These are phyloP conservation scores for Ophiostoma angusticollis DNA, from an alignment of 2,329 filamentous ascomycete genomes.

Conservation along the genomic window DNA sequence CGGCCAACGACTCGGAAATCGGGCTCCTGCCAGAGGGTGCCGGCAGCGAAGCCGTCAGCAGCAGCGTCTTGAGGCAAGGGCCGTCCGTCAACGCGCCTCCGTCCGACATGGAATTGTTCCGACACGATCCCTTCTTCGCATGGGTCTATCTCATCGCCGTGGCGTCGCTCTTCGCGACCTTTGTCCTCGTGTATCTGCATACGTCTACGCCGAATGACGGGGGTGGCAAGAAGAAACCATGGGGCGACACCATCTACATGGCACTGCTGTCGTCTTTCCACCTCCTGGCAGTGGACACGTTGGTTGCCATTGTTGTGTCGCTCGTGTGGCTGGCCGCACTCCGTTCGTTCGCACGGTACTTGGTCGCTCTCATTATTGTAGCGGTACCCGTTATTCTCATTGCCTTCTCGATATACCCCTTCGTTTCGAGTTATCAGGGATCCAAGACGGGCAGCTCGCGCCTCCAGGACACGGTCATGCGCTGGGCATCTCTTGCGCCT, in stretches of 20 bases:
- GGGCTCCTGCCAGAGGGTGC: constrained; percentile 29
- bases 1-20: constrained; percentile 35
- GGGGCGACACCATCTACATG: constrained; percentile 91
- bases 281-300: constrained; percentile 78
- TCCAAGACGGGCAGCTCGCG: constrained; percentile 55
- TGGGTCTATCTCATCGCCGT: constrained; percentile 78
- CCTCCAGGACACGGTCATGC: constrained; percentile 80
- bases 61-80: constrained; percentile 2
- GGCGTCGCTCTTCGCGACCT: constrained; percentile 75
- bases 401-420: constrained; percentile 82
- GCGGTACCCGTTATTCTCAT: constrained; percentile 77
- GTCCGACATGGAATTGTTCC: constrained; percentile 55
- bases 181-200: constrained; percentile 80
- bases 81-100: constrained; percentile 35
- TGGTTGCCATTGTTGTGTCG: constrained; percentile 80
- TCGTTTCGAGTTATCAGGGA: constrained; percentile 80
- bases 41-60: constrained; percentile 31
- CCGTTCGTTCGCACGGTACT: constrained; percentile 72
- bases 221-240: constrained; percentile 44
- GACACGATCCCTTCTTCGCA: constrained; percentile 84
- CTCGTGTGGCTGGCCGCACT: constrained; percentile 82
- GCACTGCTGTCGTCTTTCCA: constrained; percentile 77
- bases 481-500: constrained; percentile 71
- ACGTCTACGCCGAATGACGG: constrained; percentile 41
- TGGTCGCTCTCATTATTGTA: constrained; percentile 69